These are phyloP conservation scores for Hordeum marinum DNA, from an alignment of 176 grass and related monocot species.

Conservation along the genomic window DNA sequence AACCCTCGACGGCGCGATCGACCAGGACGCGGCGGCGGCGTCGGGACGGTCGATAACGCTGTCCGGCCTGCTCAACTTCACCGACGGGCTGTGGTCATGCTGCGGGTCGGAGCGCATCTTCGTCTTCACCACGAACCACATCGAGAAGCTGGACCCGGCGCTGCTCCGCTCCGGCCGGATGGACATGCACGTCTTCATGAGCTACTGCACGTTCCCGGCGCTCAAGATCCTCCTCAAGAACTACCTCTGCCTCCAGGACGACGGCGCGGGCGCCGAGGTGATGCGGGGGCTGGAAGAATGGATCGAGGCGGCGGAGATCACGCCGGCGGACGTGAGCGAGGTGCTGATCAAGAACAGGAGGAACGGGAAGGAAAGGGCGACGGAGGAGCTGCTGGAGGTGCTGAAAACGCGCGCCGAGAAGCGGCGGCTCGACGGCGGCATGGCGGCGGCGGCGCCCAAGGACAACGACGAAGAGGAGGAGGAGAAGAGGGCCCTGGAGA, in stretches of 20 bases:
- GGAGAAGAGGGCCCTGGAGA: conserved; percentile 81
- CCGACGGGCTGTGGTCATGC: conserved; percentile 89
- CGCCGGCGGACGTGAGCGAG: conserved; percentile 91
- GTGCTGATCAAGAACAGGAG: conserved; percentile 73
- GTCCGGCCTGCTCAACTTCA: conserved; percentile 84
- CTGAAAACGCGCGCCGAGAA: conserved; percentile 41
- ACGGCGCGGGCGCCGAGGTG: background rate
- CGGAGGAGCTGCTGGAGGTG: conserved; percentile 28
- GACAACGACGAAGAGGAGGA: conserved; percentile 57
- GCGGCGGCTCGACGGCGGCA: background rate
- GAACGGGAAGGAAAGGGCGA: conserved; percentile 35
- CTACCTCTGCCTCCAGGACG: conserved; percentile 37
- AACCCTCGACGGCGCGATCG: conserved; percentile 18
- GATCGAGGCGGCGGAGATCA: conserved; percentile 59
- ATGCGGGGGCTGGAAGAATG: conserved; percentile 35
- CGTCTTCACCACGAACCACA: conserved; percentile 90
- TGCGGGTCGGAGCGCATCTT: conserved; percentile 91
- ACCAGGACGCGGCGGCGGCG: background rate
- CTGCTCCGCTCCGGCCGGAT: conserved; percentile 84
- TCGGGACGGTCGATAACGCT: conserved; percentile 48
- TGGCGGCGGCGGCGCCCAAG: background rate
- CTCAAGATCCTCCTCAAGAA: conserved; percentile 74
- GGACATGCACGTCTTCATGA: conserved; percentile 95
- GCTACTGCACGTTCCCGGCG: conserved; percentile 67
- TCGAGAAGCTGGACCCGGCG: conserved; percentile 88